Evolutionary conservation across 176 grass and related monocot genomes (phyloP).

Genomic region (Elymus sibiricus): DNA sequence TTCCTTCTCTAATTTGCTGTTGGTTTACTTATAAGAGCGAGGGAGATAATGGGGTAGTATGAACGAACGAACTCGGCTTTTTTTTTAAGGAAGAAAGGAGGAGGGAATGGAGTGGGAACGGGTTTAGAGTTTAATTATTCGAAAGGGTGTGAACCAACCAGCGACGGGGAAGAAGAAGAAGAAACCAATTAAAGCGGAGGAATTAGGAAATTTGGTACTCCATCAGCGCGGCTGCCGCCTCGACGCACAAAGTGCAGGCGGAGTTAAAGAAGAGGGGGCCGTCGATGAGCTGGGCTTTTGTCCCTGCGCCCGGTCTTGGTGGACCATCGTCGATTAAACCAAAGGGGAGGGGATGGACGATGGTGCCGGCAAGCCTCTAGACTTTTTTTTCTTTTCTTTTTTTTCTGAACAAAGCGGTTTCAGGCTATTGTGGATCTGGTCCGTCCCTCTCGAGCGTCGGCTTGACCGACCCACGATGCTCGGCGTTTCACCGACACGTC

Average conservation of each 20-base stretch:
- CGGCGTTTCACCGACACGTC: background rate
- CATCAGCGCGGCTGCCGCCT: background rate
- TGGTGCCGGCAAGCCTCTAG: too few species aligned
- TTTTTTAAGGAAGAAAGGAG: background rate
- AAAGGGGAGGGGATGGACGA: too few species aligned
- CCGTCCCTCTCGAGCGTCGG: too few species aligned
- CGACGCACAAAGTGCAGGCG: background rate
- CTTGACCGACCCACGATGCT: too few species aligned
- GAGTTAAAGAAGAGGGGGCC: background rate
- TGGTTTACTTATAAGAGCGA: background rate
- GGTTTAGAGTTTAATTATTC: background rate
- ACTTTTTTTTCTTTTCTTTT: too few species aligned
- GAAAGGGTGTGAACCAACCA: background rate
- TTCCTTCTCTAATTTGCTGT: background rate
- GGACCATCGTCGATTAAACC: background rate
- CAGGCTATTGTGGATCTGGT: too few species aligned
- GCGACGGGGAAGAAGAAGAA: too few species aligned
- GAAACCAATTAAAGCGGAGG: background rate
- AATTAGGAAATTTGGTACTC: background rate
- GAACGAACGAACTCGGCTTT: background rate
- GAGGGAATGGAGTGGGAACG: background rate
- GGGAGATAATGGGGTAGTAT: background rate
- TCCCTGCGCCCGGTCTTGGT: background rate
- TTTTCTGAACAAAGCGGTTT: too few species aligned
- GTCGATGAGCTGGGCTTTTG: background rate